Evolutionary conservation across 192 early-diverging fungal genomes (phyloP).

Genomic region (Coemansia sp.): DNA sequence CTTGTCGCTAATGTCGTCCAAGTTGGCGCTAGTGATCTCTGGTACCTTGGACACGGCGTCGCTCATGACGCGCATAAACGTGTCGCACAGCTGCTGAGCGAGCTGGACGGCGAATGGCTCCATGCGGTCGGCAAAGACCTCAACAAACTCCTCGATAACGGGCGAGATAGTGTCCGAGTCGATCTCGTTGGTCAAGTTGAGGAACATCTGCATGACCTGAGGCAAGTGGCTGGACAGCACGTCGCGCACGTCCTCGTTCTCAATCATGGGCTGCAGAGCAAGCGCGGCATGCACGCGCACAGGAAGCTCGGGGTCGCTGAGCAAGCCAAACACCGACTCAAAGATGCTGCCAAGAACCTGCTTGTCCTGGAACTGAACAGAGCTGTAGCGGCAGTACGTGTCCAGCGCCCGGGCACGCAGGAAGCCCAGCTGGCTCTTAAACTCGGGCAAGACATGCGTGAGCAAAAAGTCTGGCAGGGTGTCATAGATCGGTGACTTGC

Average conservation of each 20-base stretch:
- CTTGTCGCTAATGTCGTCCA: conserved; percentile 76
- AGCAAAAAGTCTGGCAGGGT: conserved; percentile 86
- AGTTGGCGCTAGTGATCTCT: conserved; percentile 49
- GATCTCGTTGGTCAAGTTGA: conserved; percentile 87
- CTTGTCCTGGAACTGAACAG: conserved; percentile 60
- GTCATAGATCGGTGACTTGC: conserved; percentile 67
- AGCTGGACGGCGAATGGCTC: conserved; percentile 92
- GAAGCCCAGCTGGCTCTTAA: conserved; percentile 78
- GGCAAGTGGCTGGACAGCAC: conserved; percentile 79
- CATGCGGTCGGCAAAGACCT: conserved; percentile 85
- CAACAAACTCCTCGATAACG: conserved; percentile 90
- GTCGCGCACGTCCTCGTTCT: conserved; percentile 68
- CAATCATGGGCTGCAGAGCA: conserved; percentile 76
- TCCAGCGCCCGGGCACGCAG: conserved; percentile 75
- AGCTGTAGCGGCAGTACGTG: conserved; percentile 56
- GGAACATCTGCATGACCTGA: conserved; percentile 81
- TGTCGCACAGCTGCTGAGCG: conserved; percentile 78
- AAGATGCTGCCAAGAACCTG: conserved; percentile 60
- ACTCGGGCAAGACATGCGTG: conserved; percentile 86
- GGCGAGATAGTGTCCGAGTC: conserved; percentile 86
- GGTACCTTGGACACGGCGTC: conserved; percentile 55
- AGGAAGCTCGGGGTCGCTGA: conserved; percentile 80
- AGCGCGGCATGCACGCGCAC: conserved; percentile 86
- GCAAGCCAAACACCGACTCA: conserved; percentile 46
- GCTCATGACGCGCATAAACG: conserved; percentile 86